phyloP scores from a whole-genome alignment of 2,329 filamentous ascomycete species.

The Xylariaceae sp. region DNA sequence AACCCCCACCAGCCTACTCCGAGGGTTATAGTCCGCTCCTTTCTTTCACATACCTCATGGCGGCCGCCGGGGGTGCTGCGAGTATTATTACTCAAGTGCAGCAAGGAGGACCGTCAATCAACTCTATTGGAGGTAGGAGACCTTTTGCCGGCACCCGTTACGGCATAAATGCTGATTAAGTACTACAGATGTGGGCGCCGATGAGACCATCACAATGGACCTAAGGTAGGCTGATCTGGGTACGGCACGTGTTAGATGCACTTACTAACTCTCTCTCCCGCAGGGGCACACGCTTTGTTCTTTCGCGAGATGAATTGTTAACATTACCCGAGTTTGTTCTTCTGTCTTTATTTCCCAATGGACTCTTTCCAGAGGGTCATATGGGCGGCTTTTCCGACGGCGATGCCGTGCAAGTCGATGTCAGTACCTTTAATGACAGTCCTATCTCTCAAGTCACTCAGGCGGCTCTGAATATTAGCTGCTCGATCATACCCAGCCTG shows the following conservation, averaged over 20 bases:
- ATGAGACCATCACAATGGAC: constrained; percentile 94
- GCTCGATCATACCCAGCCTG: constrained; percentile 18
- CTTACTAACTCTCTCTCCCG: constrained; percentile 20
- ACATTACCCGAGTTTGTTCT: constrained; percentile 97
- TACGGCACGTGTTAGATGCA: neutral
- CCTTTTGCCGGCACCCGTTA: neutral
- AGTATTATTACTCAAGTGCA: constrained; percentile 99
- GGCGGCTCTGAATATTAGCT: constrained; percentile 24
- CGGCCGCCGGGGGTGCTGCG: constrained; percentile 89
- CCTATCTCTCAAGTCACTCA: constrained; percentile 28
- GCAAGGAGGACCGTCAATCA: constrained; percentile 84
- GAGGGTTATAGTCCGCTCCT: constrained; percentile 90
- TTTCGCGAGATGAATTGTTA: constrained; percentile 90
- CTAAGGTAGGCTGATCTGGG: constrained; percentile 63
- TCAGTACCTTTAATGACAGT: constrained; percentile 51
- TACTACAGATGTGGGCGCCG: constrained; percentile 66
- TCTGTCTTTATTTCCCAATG: constrained; percentile 95
- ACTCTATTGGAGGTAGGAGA: constrained; percentile 73
- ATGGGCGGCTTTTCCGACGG: constrained; percentile 89
- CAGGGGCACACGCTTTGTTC: constrained; percentile 87
- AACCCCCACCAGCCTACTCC: constrained; percentile 93
- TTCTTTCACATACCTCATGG: constrained; percentile 96
- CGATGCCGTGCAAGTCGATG: constrained; percentile 95
- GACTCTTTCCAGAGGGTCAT: constrained; percentile 94
- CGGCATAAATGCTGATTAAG: neutral